Conservation (phyloP, 768 basidiomycete species). For the Hygrocybe coccinea region DNA sequence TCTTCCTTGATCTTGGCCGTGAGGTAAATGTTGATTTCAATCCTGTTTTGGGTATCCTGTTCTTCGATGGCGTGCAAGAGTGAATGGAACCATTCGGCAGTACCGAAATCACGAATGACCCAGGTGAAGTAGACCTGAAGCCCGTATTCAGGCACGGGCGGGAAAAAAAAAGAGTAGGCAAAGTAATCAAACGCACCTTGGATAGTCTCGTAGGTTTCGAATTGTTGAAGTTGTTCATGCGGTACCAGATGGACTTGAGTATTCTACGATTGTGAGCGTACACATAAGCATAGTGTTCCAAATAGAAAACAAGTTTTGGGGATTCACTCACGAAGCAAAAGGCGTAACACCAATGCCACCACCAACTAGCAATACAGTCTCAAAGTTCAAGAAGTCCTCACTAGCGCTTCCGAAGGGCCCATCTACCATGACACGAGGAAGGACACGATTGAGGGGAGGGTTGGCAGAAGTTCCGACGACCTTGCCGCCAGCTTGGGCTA, state of each 20-base stretch:
- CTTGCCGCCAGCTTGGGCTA: slow-evolving; percentile 45
- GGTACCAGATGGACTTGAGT: slow-evolving; percentile 91
- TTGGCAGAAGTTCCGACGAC: slow-evolving; percentile 55
- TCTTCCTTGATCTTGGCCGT: slow-evolving; percentile 89
- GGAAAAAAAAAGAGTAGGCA: background rate
- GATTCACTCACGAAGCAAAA: slow-evolving; percentile 83
- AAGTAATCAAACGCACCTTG: slow-evolving; percentile 46
- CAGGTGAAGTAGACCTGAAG: slow-evolving; percentile 79
- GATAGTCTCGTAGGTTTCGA: slow-evolving; percentile 76
- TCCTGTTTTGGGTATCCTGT: slow-evolving; percentile 77
- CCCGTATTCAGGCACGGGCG: background rate
- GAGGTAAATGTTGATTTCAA: slow-evolving; percentile 93
- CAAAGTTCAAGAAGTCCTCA: slow-evolving; percentile 88
- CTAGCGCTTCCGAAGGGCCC: slow-evolving; percentile 91
- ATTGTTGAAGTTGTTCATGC: slow-evolving; percentile 81
- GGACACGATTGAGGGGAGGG: slow-evolving; percentile 61
- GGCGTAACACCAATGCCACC: slow-evolving; percentile 97
- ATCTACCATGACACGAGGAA: slow-evolving; percentile 94
- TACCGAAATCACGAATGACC: slow-evolving; percentile 91
- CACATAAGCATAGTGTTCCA: background rate
- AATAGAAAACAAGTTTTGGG: slow-evolving; percentile 16
- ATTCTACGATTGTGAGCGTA: slow-evolving; percentile 43
- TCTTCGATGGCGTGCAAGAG: slow-evolving; percentile 90
- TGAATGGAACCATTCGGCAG: slow-evolving; percentile 92
- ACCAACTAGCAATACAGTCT: slow-evolving; percentile 84